phyloP scores from a whole-genome alignment of 2,329 filamentous ascomycete genomes.

The Coniochaeta hoffmannii region DNA sequence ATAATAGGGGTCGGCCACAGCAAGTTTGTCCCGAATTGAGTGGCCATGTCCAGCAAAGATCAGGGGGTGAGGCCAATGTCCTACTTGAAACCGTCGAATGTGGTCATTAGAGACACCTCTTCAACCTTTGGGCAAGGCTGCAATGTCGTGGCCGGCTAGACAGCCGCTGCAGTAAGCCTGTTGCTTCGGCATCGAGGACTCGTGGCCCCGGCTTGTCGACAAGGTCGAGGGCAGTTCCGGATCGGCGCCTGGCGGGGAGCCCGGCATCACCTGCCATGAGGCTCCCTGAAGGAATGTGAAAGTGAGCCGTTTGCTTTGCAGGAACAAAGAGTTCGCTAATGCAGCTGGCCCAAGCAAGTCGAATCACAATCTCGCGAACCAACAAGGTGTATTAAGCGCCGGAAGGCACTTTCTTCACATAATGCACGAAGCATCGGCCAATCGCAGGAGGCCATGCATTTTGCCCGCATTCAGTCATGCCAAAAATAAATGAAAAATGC shows the following conservation, averaged over 20 bases:
- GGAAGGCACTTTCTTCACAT: slow-evolving; percentile 9
- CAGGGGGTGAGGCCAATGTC: neutral
- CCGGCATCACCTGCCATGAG: neutral
- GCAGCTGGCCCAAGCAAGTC: neutral
- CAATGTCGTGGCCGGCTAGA: neutral
- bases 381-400: slow-evolving; percentile 11
- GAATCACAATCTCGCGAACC: slow-evolving; percentile 3
- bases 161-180: neutral
- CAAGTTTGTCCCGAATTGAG: neutral
- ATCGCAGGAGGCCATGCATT: neutral
- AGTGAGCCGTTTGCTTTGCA: neutral
- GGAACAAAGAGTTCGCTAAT: neutral
- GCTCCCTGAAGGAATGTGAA: neutral
- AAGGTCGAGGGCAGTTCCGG: neutral
- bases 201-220: neutral
- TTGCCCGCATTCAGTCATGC: slow-evolving; percentile 5
- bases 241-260: neutral
- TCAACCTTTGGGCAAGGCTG: neutral
- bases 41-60: neutral
- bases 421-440: slow-evolving; percentile 1
- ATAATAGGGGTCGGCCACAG: neutral
- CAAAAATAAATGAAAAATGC: slow-evolving; percentile 9
- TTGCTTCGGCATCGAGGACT: no score
- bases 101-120: neutral
- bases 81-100: neutral